Conservation (phyloP, 768 basidiomycete species). For the Paxillus ammoniavirescens region DNA sequence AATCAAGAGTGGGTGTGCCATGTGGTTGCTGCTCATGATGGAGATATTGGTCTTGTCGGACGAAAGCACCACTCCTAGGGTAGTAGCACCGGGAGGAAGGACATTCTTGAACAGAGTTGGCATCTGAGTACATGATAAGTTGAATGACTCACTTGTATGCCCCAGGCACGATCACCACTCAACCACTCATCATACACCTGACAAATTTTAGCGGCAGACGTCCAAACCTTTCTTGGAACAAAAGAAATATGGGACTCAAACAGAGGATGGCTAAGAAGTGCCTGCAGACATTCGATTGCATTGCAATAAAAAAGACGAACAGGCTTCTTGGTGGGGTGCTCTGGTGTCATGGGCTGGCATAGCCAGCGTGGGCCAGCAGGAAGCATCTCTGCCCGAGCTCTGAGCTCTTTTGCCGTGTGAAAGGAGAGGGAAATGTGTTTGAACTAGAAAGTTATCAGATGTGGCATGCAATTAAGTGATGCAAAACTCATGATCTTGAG, state of each 20-base stretch:
- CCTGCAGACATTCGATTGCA: no score
- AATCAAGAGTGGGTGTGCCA: conserved; percentile 7
- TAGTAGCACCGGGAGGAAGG: conserved; percentile 24
- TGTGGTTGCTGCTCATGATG: not conserved
- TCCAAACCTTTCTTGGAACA: conserved; percentile 16
- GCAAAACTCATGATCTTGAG: not conserved
- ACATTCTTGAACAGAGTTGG: conserved; percentile 4
- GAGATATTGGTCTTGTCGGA: conserved; percentile 32
- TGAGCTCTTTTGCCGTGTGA: no score
- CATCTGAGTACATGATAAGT: not conserved
- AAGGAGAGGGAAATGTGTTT: no score
- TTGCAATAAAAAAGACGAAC: no score
- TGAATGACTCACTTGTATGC: conserved; percentile 17
- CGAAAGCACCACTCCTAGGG: conserved; percentile 30
- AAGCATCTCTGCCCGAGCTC: no score
- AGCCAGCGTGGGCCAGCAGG: no score
- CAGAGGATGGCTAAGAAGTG: no score
- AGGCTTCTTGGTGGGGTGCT: no score
- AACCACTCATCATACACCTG: conserved; percentile 20
- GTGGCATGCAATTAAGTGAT: no score
- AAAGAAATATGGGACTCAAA: conserved; percentile 10
- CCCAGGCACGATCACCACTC: conserved; percentile 24
- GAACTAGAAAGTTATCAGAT: no score
- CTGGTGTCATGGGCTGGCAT: no score
- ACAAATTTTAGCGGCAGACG: conserved; percentile 2